Conservation (phyloP, 2,329 filamentous ascomycete species). For the Alternaria incomplexa region DNA sequence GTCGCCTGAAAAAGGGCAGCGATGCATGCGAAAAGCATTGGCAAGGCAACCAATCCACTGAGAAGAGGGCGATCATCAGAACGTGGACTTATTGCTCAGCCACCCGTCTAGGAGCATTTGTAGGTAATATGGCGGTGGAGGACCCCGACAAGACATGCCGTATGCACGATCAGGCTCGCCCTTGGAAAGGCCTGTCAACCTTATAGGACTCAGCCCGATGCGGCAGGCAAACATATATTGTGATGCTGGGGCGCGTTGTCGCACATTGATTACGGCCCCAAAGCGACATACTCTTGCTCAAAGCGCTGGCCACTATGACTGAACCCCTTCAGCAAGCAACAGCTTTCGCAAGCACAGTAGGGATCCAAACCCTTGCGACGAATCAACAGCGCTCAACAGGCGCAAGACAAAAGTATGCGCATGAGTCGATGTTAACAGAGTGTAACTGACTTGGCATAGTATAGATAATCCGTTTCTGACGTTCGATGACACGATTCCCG, state of each 20-base stretch:
- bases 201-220: not conserved
- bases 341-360: not conserved
- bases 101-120: not conserved
- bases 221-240: not conserved
- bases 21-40: not conserved
- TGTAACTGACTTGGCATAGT: not conserved
- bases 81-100: not conserved
- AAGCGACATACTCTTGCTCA: not conserved
- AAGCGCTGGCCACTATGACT: not conserved
- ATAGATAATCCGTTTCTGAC: slow-evolving; percentile 30
- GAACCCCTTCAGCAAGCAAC: not conserved
- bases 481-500: slow-evolving; percentile 21
- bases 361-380: not conserved
- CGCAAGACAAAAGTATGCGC: slow-evolving; percentile 15
- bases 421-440: not conserved
- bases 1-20: not conserved
- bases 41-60: not conserved
- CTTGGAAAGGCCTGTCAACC: not conserved
- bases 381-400: slow-evolving; percentile 5
- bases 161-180: not conserved
- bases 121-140: not conserved
- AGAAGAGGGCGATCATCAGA: not conserved
- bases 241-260: not conserved
- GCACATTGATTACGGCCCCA: not conserved
- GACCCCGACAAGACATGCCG: not conserved